Conservation (phyloP, 116 monocot genomes). For the Iris pallida region DNA sequence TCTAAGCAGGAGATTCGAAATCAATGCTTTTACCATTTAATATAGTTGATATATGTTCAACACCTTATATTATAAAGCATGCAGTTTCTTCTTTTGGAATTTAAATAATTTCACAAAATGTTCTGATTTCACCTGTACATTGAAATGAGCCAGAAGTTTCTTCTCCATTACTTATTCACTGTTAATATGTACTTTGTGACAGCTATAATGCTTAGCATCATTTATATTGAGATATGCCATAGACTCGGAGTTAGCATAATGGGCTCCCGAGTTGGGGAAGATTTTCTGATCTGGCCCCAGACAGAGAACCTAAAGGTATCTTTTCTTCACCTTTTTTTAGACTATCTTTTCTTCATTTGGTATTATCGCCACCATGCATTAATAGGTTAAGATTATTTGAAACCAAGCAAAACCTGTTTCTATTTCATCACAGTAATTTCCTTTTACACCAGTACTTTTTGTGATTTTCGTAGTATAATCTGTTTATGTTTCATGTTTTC, state of each 20-base stretch:
- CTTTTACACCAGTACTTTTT: no score
- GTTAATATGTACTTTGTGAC: slow-evolving; percentile 16
- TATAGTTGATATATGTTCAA: neutral
- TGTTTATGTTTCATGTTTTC: no score
- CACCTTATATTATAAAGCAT: neutral
- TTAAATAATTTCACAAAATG: no score
- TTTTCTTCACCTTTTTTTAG: slow-evolving; percentile 4
- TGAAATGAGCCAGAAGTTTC: no score
- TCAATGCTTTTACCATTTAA: neutral
- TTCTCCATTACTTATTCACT: neutral
- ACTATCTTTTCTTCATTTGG: neutral
- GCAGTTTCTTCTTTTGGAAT: no score
- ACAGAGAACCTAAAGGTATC: slow-evolving; percentile 52
- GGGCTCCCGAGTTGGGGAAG: slow-evolving; percentile 63
- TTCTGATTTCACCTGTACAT: no score
- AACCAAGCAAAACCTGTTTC: no score
- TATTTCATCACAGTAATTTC: no score
- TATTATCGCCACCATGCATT: no score
- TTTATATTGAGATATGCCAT: slow-evolving; percentile 64
- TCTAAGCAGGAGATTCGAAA: no score
- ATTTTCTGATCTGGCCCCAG: slow-evolving; percentile 71
- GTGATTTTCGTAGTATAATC: no score
- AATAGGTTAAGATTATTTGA: no score
- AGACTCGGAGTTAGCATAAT: slow-evolving; percentile 56
- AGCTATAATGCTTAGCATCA: slow-evolving; percentile 64